phyloP scores from a whole-genome alignment of 2,329 filamentous ascomycete genomes.

The Aspergillus sp. region DNA sequence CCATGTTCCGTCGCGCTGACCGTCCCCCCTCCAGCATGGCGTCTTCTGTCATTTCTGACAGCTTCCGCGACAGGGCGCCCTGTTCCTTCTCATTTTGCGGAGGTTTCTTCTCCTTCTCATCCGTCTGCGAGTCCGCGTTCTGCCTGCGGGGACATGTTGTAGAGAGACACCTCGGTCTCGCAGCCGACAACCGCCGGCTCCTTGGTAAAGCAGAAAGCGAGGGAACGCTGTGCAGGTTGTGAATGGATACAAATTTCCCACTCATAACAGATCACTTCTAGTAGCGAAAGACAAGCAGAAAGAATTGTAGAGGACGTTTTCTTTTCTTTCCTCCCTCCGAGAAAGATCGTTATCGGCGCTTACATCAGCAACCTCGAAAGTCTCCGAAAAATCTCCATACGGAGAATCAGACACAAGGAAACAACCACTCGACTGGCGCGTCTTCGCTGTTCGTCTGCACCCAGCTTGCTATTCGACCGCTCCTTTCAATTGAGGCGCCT shows the following conservation, averaged over 20 bases:
- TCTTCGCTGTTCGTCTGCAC: neutral
- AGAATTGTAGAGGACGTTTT: no score
- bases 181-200: conserved; percentile 5
- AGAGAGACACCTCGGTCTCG: conserved; percentile 13
- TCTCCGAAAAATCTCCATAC: conserved; percentile 12
- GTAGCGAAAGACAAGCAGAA: neutral
- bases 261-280: conserved; percentile 12
- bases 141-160: conserved; percentile 15
- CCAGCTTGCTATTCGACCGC: neutral
- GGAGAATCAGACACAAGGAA: no score
- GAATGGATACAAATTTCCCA: conserved; percentile 8
- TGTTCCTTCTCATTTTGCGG: conserved; percentile 25
- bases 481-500: neutral
- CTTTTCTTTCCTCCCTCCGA: neutral
- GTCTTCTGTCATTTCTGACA: conserved; percentile 53
- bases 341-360: conserved; percentile 4
- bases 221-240: conserved; percentile 9
- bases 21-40: conserved; percentile 46
- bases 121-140: conserved; percentile 8
- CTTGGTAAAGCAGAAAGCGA: conserved; percentile 7
- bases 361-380: conserved; percentile 19
- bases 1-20: conserved; percentile 47
- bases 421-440: no score
- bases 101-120: conserved; percentile 8
- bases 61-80: conserved; percentile 49